Evolutionary conservation across 2,329 filamentous ascomycete genomes (phyloP).

Genomic region (Sclerotinia spermophila): DNA sequence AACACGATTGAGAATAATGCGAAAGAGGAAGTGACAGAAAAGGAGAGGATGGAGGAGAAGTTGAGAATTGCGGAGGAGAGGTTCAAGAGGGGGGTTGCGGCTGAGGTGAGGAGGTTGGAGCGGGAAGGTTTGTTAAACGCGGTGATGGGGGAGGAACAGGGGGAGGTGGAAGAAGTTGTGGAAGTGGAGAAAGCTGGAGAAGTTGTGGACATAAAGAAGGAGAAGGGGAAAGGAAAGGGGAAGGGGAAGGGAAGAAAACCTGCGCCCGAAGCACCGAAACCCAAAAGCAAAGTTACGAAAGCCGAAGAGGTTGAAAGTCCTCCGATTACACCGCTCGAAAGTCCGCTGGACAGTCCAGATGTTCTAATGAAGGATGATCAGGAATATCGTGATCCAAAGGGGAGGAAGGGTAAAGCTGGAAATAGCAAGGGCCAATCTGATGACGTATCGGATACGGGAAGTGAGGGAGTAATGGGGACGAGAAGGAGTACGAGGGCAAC

Average conservation of each 20-base stretch:
- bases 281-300: not conserved
- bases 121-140: not conserved
- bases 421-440: not conserved
- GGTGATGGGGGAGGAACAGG: too few relatives aligned
- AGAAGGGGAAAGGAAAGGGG: too few relatives aligned
- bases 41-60: not conserved
- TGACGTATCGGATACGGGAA: not conserved
- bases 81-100: not conserved
- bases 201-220: too few relatives aligned
- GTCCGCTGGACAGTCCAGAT: not conserved
- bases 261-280: not conserved
- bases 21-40: not conserved
- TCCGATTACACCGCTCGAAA: not conserved
- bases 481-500: conserved; percentile 6
- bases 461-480: not conserved
- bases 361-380: not conserved
- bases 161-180: not conserved
- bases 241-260: not conserved
- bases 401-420: not conserved
- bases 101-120: not conserved
- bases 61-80: not conserved
- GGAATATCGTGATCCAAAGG: not conserved
- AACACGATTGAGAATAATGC: not conserved
- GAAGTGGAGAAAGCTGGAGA: too few relatives aligned
- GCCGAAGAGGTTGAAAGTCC: not conserved